phyloP scores from a whole-genome alignment of 2,329 filamentous ascomycete genomes.

The Samsoniella hepiali region DNA sequence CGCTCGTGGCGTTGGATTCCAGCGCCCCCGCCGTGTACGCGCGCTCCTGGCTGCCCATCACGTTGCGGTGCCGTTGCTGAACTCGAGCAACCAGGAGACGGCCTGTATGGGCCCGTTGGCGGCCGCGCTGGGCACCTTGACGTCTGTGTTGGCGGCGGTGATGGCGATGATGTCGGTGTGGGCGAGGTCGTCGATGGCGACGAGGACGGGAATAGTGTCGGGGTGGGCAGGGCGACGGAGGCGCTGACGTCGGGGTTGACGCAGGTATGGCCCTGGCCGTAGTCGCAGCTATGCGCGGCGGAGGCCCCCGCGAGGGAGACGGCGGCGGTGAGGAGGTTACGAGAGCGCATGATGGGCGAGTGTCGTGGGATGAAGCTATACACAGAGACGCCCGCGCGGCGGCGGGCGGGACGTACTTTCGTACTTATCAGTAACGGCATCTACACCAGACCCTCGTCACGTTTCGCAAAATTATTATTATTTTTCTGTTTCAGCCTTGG shows the following conservation, averaged over 20 bases:
- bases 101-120: constrained; percentile 12
- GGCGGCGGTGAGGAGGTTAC: too few species aligned
- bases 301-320: not conserved
- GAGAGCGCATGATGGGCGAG: not conserved
- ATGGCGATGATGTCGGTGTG: constrained; percentile 13
- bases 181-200: constrained; percentile 11
- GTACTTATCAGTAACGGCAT: not conserved
- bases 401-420: too few species aligned
- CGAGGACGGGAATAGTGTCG: constrained; percentile 7
- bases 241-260: not conserved
- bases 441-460: not conserved
- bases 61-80: constrained; percentile 10
- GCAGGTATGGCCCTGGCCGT: constrained; percentile 1
- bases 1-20: constrained; percentile 10
- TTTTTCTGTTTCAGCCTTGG: not conserved
- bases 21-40: constrained; percentile 13
- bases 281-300: constrained; percentile 1
- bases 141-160: constrained; percentile 12
- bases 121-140: not conserved
- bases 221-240: constrained; percentile 1
- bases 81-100: constrained; percentile 14
- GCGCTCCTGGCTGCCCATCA: constrained; percentile 1
- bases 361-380: not conserved
- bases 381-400: not conserved
- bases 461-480: not conserved